Conservation (phyloP, 2,329 filamentous ascomycete species). For the Colletotrichum shisoi region DNA sequence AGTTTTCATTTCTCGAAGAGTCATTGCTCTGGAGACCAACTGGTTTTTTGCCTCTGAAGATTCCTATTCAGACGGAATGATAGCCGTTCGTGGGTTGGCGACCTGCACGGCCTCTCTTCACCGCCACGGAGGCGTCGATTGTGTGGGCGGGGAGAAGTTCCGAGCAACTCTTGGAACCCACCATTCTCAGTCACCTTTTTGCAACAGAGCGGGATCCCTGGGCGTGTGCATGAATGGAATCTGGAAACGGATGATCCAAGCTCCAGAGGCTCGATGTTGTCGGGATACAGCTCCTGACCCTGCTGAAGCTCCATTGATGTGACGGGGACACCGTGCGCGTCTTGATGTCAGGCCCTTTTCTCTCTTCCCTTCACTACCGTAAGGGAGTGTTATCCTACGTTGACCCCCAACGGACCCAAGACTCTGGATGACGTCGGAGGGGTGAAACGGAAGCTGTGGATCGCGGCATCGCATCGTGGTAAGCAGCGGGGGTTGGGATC, state of each 20-base stretch:
- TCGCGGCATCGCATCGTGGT: conserved; percentile 35
- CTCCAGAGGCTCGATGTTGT: conserved; percentile 8
- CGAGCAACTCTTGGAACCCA: conserved; percentile 29
- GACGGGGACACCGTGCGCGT: conserved; percentile 13
- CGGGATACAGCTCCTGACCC: conserved; percentile 26
- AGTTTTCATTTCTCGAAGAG: conserved; percentile 31
- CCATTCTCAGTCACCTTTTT: conserved; percentile 35
- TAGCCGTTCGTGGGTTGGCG: conserved; percentile 32
- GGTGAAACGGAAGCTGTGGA: conserved; percentile 38
- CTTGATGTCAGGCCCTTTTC: not conserved
- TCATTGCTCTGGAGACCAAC: conserved; percentile 37
- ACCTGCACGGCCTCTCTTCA: conserved; percentile 36
- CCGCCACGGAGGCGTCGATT: conserved; percentile 34
- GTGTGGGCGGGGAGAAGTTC: conserved; percentile 37
- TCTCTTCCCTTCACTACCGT: not conserved
- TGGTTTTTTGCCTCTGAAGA: conserved; percentile 24
- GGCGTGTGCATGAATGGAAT: conserved; percentile 33
- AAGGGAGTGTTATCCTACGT: not conserved
- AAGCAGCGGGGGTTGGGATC: conserved; percentile 31
- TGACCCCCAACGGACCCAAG: conserved; percentile 23
- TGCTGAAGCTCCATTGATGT: conserved; percentile 16
- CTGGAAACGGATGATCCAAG: conserved; percentile 31
- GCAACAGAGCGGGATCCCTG: conserved; percentile 33
- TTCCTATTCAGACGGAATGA: conserved; percentile 26
- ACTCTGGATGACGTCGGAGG: conserved; percentile 37